A percentile compares a stretch with the other conserved stretches of the same genome.
phyloP scores from a whole-genome alignment of 2,329 filamentous ascomycete species.

The Claviceps digitariae region DNA sequence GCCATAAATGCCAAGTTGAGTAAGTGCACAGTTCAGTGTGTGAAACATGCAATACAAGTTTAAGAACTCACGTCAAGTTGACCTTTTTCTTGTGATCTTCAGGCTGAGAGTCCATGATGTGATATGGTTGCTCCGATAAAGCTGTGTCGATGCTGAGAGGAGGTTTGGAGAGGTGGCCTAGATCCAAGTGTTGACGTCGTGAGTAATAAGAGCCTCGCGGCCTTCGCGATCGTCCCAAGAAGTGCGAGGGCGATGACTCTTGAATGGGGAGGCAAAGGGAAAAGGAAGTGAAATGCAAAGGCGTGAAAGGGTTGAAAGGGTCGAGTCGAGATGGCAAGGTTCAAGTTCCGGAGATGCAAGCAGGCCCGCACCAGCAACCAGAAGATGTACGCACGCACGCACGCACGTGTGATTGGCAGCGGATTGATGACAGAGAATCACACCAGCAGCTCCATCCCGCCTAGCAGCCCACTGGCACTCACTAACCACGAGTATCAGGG shows the following conservation, averaged over 20 bases:
- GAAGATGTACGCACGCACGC: neutral
- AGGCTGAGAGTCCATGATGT: slow-evolving; percentile 59
- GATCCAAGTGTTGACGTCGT: neutral
- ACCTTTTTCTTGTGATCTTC: slow-evolving; percentile 66
- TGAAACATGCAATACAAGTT: neutral
- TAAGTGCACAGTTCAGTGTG: neutral
- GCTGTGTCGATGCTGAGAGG: slow-evolving; percentile 12
- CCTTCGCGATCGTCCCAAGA: neutral
- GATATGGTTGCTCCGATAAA: slow-evolving; percentile 14
- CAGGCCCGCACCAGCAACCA: neutral
- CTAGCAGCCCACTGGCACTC: no score
- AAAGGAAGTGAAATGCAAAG: slow-evolving; percentile 5
- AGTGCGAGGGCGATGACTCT: slow-evolving; percentile 4
- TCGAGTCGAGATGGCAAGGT: slow-evolving; percentile 14
- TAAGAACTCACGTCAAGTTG: slow-evolving; percentile 57
- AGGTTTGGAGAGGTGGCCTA: slow-evolving; percentile 13
- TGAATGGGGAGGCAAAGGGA: neutral
- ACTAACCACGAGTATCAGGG: neutral
- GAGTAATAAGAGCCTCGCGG: neutral
- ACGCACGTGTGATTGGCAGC: neutral
- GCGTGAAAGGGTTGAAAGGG: slow-evolving; percentile 10
- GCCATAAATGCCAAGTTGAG: neutral
- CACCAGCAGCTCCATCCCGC: neutral
- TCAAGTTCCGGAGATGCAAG: slow-evolving; percentile 1
- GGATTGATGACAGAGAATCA: neutral